Evolutionary conservation across 495 filamentous ascomycete genomes (phyloP).

Genomic region (Rhizodiscina lignyota): DNA sequence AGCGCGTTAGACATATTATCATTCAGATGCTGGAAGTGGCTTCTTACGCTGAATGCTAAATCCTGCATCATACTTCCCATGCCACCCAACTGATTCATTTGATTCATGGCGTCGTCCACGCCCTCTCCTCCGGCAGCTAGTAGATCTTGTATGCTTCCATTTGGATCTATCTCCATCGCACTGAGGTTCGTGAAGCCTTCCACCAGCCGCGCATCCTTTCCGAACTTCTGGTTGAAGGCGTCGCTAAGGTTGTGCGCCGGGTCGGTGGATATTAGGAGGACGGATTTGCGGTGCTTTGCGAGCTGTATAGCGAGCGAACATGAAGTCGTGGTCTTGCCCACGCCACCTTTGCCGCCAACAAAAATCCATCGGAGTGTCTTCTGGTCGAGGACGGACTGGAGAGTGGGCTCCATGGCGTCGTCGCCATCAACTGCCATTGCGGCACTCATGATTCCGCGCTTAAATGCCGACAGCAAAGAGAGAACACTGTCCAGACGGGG

Average conservation of each 20-base stretch:
- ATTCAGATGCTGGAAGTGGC: conserved; percentile 1
- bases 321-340: conserved; percentile 98
- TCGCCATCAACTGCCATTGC: too few species aligned
- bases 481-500: too few species aligned
- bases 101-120: conserved; percentile 46
- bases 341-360: conserved; percentile 94
- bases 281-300: conserved; percentile 86
- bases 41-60: conserved; percentile 48
- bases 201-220: conserved; percentile 88
- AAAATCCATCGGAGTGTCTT: conserved; percentile 96
- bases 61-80: conserved; percentile 65
- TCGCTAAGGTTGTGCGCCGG: conserved; percentile 97
- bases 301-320: conserved; percentile 97
- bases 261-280: conserved; percentile 95
- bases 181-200: conserved; percentile 88
- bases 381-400: conserved; percentile 89
- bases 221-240: conserved; percentile 97
- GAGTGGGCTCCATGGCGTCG: conserved; percentile 70
- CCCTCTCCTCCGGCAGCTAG: conserved; percentile 67
- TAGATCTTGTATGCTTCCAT: conserved; percentile 92
- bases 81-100: conserved; percentile 42
- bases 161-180: conserved; percentile 99
- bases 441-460: too few species aligned
- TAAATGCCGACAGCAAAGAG: too few species aligned
- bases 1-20: conserved; percentile 8